phyloP scores from a whole-genome alignment of 495 filamentous ascomycete species.

The Xylaria flabelliformis region DNA sequence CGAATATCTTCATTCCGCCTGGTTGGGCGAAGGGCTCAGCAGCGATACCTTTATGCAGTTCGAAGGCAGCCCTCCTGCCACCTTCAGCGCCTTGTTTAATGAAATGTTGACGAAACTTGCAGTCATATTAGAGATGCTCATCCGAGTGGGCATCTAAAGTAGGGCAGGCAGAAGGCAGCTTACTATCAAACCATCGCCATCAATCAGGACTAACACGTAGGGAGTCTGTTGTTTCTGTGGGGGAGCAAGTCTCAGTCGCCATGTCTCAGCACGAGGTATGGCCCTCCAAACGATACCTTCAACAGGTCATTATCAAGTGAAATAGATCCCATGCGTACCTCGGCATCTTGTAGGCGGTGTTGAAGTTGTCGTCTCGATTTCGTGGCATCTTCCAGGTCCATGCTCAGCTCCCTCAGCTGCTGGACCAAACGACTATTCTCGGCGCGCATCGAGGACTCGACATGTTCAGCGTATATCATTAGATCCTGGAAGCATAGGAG shows the following conservation, averaged over 20 bases:
- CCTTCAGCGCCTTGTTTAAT: conserved; percentile 70
- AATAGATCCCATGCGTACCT: conserved; percentile 34
- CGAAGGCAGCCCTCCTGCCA: conserved; percentile 71
- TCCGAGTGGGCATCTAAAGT: neutral
- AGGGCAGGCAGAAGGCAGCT: conserved; percentile 31
- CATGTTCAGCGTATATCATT: conserved; percentile 44
- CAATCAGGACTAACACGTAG: conserved; percentile 76
- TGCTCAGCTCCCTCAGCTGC: conserved; percentile 44
- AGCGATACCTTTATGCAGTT: conserved; percentile 64
- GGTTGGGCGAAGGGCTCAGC: conserved; percentile 42
- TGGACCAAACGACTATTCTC: conserved; percentile 47
- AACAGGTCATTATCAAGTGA: conserved; percentile 43
- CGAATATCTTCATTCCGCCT: conserved; percentile 64
- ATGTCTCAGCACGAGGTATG: conserved; percentile 18
- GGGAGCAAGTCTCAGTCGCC: conserved; percentile 33
- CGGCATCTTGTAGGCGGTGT: conserved; percentile 45
- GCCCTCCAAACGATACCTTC: conserved; percentile 42
- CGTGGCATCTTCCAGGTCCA: conserved; percentile 51
- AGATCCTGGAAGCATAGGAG: conserved; percentile 47
- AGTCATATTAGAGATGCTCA: conserved; percentile 27
- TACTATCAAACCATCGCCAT: conserved; percentile 78
- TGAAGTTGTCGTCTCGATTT: conserved; percentile 52
- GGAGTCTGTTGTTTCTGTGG: conserved; percentile 73
- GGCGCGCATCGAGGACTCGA: conserved; percentile 43
- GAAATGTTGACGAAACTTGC: conserved; percentile 69